Percentiles rank a stretch among this genome's conserved stretches.
Conservation (phyloP, 2,329 filamentous ascomycete species). For the Gremmenia infestans region DNA sequence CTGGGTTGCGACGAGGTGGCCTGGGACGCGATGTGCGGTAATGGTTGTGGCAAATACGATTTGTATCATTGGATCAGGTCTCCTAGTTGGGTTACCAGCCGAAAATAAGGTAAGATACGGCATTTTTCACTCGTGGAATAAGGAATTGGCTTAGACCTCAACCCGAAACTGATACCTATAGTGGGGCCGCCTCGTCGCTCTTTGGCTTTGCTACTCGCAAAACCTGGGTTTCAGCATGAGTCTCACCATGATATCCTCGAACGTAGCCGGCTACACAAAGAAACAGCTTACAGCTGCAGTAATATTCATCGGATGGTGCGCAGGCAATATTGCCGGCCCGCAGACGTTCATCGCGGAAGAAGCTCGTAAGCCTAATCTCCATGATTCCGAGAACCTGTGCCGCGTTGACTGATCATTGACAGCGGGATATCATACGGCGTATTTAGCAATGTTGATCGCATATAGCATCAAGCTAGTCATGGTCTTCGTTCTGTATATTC, state of each 20-base stretch:
- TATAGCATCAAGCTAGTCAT: slow-evolving; percentile 46
- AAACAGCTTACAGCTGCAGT: slow-evolving; percentile 44
- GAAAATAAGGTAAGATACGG: slow-evolving; percentile 5
- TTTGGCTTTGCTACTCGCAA: slow-evolving; percentile 50
- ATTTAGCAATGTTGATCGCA: slow-evolving; percentile 10
- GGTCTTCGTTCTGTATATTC: slow-evolving; percentile 39
- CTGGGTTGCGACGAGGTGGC: slow-evolving; percentile 43
- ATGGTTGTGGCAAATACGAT: slow-evolving; percentile 50
- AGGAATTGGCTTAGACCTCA: background rate
- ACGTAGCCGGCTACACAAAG: slow-evolving; percentile 49
- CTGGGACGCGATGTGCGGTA: slow-evolving; percentile 41
- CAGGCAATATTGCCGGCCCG: slow-evolving; percentile 46
- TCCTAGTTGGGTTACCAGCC: slow-evolving; percentile 45
- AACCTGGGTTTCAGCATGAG: slow-evolving; percentile 46
- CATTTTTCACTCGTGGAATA: background rate
- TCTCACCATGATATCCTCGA: slow-evolving; percentile 45
- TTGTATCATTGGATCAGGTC: slow-evolving; percentile 45
- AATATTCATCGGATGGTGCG: slow-evolving; percentile 46
- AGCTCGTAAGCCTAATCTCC: slow-evolving; percentile 4
- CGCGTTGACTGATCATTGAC: slow-evolving; percentile 5
- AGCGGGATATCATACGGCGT: slow-evolving; percentile 24
- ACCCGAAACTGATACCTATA: slow-evolving; percentile 17
- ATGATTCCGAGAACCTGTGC: background rate
- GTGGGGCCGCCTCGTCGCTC: slow-evolving; percentile 50
- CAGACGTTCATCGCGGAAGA: slow-evolving; percentile 18